Conservation (phyloP, 768 basidiomycete species). For the Fomitopsis pulvina region DNA sequence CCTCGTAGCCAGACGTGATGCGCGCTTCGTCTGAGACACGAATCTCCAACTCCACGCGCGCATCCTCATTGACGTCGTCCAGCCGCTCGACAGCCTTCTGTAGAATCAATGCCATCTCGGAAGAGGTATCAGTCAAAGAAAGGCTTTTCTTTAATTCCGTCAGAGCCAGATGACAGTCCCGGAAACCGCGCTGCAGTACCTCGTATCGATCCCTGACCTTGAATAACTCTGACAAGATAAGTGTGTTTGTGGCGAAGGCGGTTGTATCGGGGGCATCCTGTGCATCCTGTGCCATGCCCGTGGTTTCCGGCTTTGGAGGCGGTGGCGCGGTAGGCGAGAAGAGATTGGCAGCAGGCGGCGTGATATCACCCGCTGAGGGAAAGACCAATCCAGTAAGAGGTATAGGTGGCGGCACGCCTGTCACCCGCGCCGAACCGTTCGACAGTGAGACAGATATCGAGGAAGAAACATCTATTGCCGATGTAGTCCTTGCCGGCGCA, state of each 20-base stretch:
- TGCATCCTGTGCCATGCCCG: not conserved
- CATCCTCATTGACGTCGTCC: slow-evolving; percentile 71
- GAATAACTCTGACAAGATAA: slow-evolving; percentile 25
- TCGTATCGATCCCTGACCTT: slow-evolving; percentile 50
- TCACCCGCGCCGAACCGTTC: not conserved
- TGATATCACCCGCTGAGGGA: not conserved
- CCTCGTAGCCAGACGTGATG: slow-evolving; percentile 57
- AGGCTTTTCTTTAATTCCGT: slow-evolving; percentile 44
- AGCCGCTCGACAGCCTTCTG: slow-evolving; percentile 52
- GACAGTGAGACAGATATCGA: not conserved
- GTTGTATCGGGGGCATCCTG: not conserved
- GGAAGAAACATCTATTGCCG: not conserved
- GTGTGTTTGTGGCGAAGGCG: not conserved
- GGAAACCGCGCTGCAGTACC: slow-evolving; percentile 52
- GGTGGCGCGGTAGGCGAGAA: not conserved
- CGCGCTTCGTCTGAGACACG: slow-evolving; percentile 66
- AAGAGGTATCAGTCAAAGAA: slow-evolving; percentile 13
- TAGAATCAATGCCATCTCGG: slow-evolving; percentile 29
- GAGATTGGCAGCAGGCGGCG: not conserved
- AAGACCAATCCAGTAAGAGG: not conserved
- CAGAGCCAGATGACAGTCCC: slow-evolving; percentile 63
- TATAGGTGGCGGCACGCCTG: not conserved
- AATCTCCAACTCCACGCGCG: slow-evolving; percentile 79
- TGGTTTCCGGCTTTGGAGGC: not conserved
- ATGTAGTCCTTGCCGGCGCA: too few relatives aligned